A percentile compares a stretch with the other conserved stretches of the same genome.
Evolutionary conservation across 163 green algal genomes (phyloP).

Genomic region (Trebouxia gelatinosa): DNA sequence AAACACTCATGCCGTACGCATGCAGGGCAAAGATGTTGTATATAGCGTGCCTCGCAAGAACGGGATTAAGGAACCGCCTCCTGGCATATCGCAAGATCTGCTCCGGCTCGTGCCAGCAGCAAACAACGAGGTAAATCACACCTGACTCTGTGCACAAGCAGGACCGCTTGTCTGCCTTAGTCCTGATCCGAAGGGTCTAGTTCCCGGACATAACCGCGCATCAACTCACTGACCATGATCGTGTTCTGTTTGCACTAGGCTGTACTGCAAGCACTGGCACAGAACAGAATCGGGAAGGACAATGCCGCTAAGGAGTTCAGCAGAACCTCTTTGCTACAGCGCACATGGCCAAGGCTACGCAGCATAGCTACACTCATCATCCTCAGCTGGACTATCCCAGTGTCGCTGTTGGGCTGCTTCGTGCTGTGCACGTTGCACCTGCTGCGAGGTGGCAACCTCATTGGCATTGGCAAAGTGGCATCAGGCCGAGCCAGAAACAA

Average conservation of each 20-base stretch:
- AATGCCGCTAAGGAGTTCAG: constrained; percentile 15
- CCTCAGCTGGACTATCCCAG: not conserved
- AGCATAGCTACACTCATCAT: not conserved
- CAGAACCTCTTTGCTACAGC: not conserved
- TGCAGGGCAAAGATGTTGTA: constrained; percentile 6
- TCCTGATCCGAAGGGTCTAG: too few relatives aligned
- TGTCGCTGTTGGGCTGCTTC: not conserved
- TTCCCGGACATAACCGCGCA: too few relatives aligned
- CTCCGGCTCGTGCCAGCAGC: constrained; percentile 2
- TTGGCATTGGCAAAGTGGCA: not conserved
- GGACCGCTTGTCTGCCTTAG: too few relatives aligned
- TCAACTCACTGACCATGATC: not conserved
- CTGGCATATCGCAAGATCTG: not conserved
- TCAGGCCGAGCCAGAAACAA: not conserved
- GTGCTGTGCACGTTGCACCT: not conserved
- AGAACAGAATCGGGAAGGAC: constrained; percentile 22
- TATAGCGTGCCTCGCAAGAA: not conserved
- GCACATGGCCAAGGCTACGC: constrained; percentile 8
- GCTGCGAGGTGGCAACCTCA: not conserved
- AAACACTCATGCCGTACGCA: too few relatives aligned
- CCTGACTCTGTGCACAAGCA: not conserved
- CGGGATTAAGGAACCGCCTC: not conserved
- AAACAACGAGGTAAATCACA: not conserved
- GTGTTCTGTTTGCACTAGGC: not conserved
- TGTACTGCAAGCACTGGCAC: constrained; percentile 10